Percentiles rank a stretch among this genome's conserved stretches.
Evolutionary conservation across 148 eudicot genomes (phyloP).

Genomic region (Tetragonia tetragonoides): DNA sequence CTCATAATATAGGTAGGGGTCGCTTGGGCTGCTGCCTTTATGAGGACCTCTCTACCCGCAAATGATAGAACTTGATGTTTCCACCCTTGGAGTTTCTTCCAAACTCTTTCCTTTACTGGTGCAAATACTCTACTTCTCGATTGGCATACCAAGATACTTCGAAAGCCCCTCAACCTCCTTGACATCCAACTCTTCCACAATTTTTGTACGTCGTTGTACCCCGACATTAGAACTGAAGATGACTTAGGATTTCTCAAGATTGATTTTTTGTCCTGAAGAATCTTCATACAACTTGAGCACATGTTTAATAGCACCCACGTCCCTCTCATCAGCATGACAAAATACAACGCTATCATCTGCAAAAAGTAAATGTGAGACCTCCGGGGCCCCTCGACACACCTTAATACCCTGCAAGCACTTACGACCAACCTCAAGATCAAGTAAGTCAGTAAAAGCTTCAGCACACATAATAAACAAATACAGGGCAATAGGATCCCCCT

Average conservation of each 20-base stretch:
- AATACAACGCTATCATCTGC: background rate
- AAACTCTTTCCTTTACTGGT: background rate
- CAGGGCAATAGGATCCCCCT: background rate
- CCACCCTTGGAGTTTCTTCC: background rate
- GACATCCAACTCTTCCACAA: background rate
- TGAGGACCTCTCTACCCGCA: background rate
- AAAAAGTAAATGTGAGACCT: background rate
- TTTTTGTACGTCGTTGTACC: fast-evolving
- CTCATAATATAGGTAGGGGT: background rate
- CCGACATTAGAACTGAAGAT: background rate
- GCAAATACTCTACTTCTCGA: no score
- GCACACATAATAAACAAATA: background rate
- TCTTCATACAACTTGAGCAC: background rate
- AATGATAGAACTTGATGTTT: background rate
- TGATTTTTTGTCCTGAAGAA: background rate
- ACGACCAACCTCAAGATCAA: background rate
- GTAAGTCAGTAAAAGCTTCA: background rate
- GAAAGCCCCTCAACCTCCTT: background rate
- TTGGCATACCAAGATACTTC: background rate
- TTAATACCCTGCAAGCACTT: background rate
- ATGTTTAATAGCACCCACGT: fast-evolving
- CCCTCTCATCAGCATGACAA: background rate
- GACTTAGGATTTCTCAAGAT: background rate
- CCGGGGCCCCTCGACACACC: background rate
- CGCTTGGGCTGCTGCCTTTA: background rate